phyloP scores from a whole-genome alignment of 345 rosid genomes.

The Noccaea bulbosa region DNA sequence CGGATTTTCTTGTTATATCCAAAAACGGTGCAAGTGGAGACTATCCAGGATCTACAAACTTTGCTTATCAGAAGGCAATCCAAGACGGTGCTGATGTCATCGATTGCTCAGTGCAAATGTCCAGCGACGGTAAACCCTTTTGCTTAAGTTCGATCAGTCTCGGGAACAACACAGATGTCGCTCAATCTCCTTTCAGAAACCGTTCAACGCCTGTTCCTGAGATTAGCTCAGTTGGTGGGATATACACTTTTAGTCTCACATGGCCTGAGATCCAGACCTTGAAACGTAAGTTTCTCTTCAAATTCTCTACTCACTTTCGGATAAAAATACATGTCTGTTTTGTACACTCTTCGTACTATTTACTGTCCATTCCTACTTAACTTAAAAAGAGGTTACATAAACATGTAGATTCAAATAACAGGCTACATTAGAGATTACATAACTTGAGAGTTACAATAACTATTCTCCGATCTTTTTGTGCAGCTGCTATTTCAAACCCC shows the following conservation, averaged over 20 bases:
- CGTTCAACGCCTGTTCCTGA: slow-evolving; percentile 51
- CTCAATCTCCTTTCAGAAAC: slow-evolving; percentile 45
- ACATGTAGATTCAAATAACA: neutral
- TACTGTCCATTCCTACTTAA: neutral
- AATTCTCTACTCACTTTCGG: neutral
- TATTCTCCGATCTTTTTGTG: slow-evolving; percentile 32
- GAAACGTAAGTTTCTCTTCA: slow-evolving; percentile 57
- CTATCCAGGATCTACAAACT: slow-evolving; percentile 82
- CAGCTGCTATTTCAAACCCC: slow-evolving; percentile 72
- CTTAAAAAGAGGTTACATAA: slow-evolving; percentile 2
- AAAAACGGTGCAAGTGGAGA: slow-evolving; percentile 93
- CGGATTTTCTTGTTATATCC: slow-evolving; percentile 58
- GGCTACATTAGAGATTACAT: slow-evolving; percentile 9
- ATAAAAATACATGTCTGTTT: slow-evolving; percentile 10
- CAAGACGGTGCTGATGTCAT: slow-evolving; percentile 70
- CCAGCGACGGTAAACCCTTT: slow-evolving; percentile 71
- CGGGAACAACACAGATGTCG: slow-evolving; percentile 48
- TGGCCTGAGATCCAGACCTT: slow-evolving; percentile 66
- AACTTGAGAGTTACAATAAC: slow-evolving; percentile 1
- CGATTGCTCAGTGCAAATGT: slow-evolving; percentile 90
- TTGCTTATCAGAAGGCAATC: slow-evolving; percentile 74
- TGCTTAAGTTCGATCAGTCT: slow-evolving; percentile 72
- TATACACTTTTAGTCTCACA: slow-evolving; percentile 65
- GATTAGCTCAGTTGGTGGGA: slow-evolving; percentile 46
- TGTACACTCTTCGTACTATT: slow-evolving; percentile 17